Base-by-base conservation (phyloP, 139 green algal species). In the Micromonas pusilla region DNA sequence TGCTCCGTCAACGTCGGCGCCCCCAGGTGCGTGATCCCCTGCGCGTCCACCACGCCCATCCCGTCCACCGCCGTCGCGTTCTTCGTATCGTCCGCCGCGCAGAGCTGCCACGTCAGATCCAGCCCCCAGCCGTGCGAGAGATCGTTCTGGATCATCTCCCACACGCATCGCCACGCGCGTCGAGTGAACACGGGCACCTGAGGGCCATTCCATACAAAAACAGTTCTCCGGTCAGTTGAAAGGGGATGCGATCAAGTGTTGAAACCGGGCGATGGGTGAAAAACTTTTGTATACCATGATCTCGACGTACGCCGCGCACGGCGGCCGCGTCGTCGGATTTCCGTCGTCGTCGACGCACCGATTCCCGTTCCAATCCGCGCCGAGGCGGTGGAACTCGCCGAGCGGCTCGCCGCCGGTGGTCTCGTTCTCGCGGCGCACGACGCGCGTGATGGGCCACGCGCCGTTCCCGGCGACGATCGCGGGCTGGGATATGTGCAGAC, bases 81-180 rank as follows among this genome's bases (percentile, higher is more conserved):
- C 9, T 16, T 16, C 45, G 9, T 16, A 9, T 9, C 9, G 45
- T 57, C 45, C 45, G 45, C 45, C 45, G 45, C 45, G 45, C 45
- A 57, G 9, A 9, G 45, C 9, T 57, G 45, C 45, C 45, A 57
- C 9, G 45, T 57, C 45, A 57, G 45, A 57, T 57, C 45, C 45
- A 57, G 45, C 45, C 45, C 45, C 45, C 45, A 57, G 9, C 45
- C 45, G 45, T 57, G 45, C 45, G 45, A 23, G 45, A 57, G 45
- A 57, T 57, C 45, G 45, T 57, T 57, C 79, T 83, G 79, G 23
- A 83, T 77, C 72, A 83, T 79, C 25, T 81, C 23, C 79, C 79
- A 83, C 30, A 81, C 73, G 30, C 79, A 83, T 2, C 45, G 79
- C 79, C 79, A 83, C 3, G 72, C 72, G 2, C 34, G 25, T 5